Base-by-base conservation (phyloP, 1,139 yeast genomes). In the Protomyces arabidopsidicola region DNA sequence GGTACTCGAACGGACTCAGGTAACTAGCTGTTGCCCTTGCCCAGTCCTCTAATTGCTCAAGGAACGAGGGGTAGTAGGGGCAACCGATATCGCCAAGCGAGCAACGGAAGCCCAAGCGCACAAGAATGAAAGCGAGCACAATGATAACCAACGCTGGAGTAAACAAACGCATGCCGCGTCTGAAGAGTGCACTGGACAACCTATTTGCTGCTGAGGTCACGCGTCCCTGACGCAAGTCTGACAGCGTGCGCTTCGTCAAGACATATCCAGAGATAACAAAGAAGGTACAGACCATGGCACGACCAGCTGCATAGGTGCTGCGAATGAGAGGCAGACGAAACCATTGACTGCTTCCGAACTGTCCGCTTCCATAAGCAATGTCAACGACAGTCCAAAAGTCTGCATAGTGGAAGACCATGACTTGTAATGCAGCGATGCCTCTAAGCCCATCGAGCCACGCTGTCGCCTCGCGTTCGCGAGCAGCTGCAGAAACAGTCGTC, bases 361-460 rank as follows among this genome's bases (percentile, higher is more conserved):
- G 45, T 14, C 39, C 24, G 14, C 36, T 8, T 12, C 60, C 60
- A 22, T 56, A 56, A n/a, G 45, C 45, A 31, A 24, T n/a, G 35
- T 56, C 60, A 14, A 27, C 54, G 16, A 27, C 45, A 6, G 12
- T 16, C 60, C 60, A 56, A 12, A 45, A 6, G 20, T 56, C 60
- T 14, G 60, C 31, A 36, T 45, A 56, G 36, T 56, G 60, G 54
- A 48, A 56, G 18, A 56, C 27, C 36, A 56, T 20, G 18, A 56
- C 60, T 48, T 56, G 54, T 5, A 56, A 31, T 10, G 60, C 60
- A 8, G 60, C 60, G 16, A 56, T 34, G 16, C 60, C 60, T 2
- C 60, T 53, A 3, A 56, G 54, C 14, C 60, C 60, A 38, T 56
- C 60, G 31, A 56, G 54, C 60, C 60, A 56, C 10, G 60, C 60